These are phyloP conservation scores for Eimeria praecox DNA, from an alignment of 169 alveolate species.

Conservation along the genomic window DNA sequence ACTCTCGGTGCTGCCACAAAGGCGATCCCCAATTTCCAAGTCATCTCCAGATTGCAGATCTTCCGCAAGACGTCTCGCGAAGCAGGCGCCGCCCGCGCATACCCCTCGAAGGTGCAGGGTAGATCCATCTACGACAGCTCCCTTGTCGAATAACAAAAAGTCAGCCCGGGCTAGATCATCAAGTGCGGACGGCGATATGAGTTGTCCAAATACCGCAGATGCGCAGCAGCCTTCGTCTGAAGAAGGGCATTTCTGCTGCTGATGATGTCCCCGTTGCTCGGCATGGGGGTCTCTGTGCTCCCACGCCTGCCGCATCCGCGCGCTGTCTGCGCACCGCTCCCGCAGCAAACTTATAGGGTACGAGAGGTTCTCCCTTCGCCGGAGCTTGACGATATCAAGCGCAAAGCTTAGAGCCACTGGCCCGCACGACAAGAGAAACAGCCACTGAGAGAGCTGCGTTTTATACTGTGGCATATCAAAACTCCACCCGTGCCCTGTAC, in stretches of 20 bases:
- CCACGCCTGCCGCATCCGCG: background rate
- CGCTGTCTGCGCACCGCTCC: background rate
- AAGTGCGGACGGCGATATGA: conserved; percentile 52
- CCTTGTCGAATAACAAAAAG: conserved; percentile 52
- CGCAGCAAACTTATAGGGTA: background rate
- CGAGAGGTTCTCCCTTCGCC: conserved; percentile 49
- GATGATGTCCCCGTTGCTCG: background rate
- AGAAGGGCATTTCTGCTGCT: background rate
- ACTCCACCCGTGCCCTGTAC: background rate
- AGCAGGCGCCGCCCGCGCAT: conserved; percentile 39
- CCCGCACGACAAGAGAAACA: conserved; percentile 54
- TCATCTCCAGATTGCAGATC: background rate
- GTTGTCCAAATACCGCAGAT: conserved; percentile 35
- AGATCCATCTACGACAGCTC: conserved; percentile 38
- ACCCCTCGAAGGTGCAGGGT: conserved; percentile 42
- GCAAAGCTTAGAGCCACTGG: conserved; percentile 52
- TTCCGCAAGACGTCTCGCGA: background rate
- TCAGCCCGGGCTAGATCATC: conserved; percentile 53
- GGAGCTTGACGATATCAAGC: conserved; percentile 48
- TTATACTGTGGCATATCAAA: conserved; percentile 17
- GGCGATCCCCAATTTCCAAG: background rate
- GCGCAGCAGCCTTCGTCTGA: background rate
- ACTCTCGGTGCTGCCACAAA: background rate
- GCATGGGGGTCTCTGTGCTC: background rate
- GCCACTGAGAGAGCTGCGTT: conserved; percentile 29